Base-by-base conservation (phyloP, 805 yeast genomes). In the Metschnikowia santaceciliae region DNA sequence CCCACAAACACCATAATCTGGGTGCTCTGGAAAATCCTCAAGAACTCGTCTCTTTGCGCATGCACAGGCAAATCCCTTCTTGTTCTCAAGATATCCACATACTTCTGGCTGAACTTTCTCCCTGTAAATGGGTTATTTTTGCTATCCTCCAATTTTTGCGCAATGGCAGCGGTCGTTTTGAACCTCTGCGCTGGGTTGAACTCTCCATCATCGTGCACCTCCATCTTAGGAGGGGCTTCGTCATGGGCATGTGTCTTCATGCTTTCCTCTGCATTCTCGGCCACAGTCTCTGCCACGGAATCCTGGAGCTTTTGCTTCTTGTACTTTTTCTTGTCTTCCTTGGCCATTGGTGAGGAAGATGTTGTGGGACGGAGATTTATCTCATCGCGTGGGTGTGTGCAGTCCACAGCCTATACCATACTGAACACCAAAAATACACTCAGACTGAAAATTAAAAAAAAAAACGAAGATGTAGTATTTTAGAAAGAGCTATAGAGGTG, bases 1-100 rank as follows among this genome's bases (percentile, higher is more conserved):
- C 99, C 99, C 47, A 94, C 98, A 69, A 94, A 90, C 35, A 92
- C 98, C 95, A 94, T 87, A 65, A 92, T 88, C 71, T 92, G 99
- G 36, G 92, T 83, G 19, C 79, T 72, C 56, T 92, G 98, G 70
- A 86, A 94, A 52, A 88, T 82, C 56, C 79, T 77, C 51, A 94
- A 77, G 67, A 94, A 94, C 70, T 92, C 96, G 48, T 82, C 86
- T 66, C 98, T 79, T 70, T 94, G 97, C 30, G 90, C 82, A 70
- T 92, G 96, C 19, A 94, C 98, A 2, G 99, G 99, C 54, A 94
- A 77, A 54, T 88, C 87, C 58, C 96, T 80, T 70, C 99, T 82
- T 23, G 77, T 79, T 60, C 81, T 82, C 54, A 94, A 75, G 54
- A 94, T 94, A 54, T 82, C 88, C 59, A 83, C 79, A 68, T 94